Base-by-base conservation (phyloP, 495 filamentous ascomycete species). In the Oidiodendron maius region DNA sequence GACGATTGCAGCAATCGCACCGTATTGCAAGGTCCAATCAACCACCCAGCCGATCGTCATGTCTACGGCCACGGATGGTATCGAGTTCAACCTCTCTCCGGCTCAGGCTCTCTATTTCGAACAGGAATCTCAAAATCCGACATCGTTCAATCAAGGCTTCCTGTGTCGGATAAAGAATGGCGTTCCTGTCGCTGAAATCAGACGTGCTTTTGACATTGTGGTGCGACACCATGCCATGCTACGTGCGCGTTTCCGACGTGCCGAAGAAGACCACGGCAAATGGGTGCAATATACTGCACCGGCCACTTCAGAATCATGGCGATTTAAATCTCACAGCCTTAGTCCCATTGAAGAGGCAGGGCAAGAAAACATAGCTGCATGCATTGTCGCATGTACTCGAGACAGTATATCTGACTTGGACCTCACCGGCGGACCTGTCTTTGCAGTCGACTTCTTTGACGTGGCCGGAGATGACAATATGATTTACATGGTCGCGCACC, bases 121-220 rank as follows among this genome's bases (percentile, higher is more conserved):
- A 38, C 61, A 71, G 18, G 66, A 67, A 0, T 60, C 66, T 28
- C 72, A 81, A 17, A 74, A 71, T 0, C 70, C 77, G 51, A 80
- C 80, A n/a, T 78, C 84, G 44, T 90, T 86, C 60, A 88, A 89
- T 55, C 83, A 86, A 55, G 84, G 84, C 41, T 70, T 87, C 35
- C 61, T 85, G 0, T 68, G 85, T 3, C 73, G 76, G 3, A 49
- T 90, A n/a, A 80, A 71, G 38, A 69, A 67, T 48, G 59, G 54
- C 3, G 60, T 81, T 24, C 64, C 73, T 8, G 60, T 74, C 10
- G 51, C 64, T 4, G 71, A 74, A 9, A 56, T 89, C 3, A 61
- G 59, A 2, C 65, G 69, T 11, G 81, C 82, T 1, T 59, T 84
- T 37, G 74, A 82, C 44, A 71, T 71, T 0, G 62, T 87, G 8